Base-by-base conservation (phyloP, 139 green algal species). In the Diplosphaera chodatii region DNA sequence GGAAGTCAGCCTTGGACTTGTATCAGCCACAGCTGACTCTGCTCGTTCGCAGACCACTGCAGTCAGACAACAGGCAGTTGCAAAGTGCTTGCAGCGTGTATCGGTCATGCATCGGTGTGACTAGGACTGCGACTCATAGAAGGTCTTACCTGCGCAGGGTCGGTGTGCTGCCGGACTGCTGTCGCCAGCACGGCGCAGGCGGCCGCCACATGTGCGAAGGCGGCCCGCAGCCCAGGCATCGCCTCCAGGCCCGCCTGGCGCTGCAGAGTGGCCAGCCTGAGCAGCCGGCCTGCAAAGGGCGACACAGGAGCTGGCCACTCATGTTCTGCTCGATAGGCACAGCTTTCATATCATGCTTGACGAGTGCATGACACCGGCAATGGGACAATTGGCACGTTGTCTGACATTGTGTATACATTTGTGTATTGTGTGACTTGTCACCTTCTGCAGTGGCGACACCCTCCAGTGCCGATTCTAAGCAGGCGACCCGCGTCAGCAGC, bases 131-230 rank as follows among this genome's bases (percentile, higher is more conserved):
- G 10, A 48, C 37, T 48, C 13, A 59, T n/a, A 3, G 48, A 59
- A 4, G 25, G 13, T 10, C 48, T 4, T 18, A 59, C 48, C 48
- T 27, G 10, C 10, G 22, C 48, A 25, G 18, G 48, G 48, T 21
- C 16, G 13, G 8, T 4, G 48, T n/a, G 25, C 3, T 64, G 41
- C 6, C 28, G 31, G 27, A 72, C 18, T 1, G 67, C 67, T 34
- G 5, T 21, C 5, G 55, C 68, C 4, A 67, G 4, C 5, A 21
- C 5, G 10, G 30, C 30, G 31, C 68, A 73, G 30, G 55, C 56
- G 20, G 68, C 68, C 8, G 68, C 68, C 22, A 67, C 25, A 4
- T 73, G 68, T 16, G 68, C 68, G 55, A 59, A 73, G 4, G 67
- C 31, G 29, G 56, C 22, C 8, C 55, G 55, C 20, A 73, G 56